A percentile compares a stretch with the other conserved stretches of the same genome.
Evolutionary conservation across 371 early-diverging fungal species (phyloP).

Genomic region (Cokeromyces recurvatus): DNA sequence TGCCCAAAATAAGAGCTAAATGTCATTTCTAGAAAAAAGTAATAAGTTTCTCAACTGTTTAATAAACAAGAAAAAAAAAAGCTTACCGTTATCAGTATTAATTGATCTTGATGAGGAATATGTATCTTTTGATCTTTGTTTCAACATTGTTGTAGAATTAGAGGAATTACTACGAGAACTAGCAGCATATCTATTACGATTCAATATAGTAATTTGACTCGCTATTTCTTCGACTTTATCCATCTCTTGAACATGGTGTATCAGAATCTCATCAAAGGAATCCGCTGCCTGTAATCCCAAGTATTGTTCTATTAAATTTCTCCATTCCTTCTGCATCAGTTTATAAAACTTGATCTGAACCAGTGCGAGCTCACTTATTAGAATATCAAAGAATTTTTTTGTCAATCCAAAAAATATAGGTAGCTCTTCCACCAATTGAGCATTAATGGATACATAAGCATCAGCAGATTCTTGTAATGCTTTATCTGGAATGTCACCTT

Average conservation of each 20-base stretch:
- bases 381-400: slow-evolving; percentile 55
- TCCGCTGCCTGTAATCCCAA: slow-evolving; percentile 5
- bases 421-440: slow-evolving; percentile 73
- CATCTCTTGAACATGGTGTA: slow-evolving; percentile 1
- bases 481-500: slow-evolving; percentile 62
- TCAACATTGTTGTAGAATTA: too few species aligned
- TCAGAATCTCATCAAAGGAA: slow-evolving; percentile 7
- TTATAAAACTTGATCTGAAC: slow-evolving; percentile 55
- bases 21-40: too few species aligned
- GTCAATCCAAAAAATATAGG: slow-evolving; percentile 64
- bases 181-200: background rate
- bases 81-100: too few species aligned
- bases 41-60: too few species aligned
- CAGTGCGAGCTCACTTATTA: slow-evolving; percentile 52
- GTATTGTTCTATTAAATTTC: slow-evolving; percentile 23
- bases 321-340: slow-evolving; percentile 36
- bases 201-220: slow-evolving; percentile 11
- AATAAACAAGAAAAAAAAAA: too few species aligned
- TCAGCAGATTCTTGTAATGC: slow-evolving; percentile 66
- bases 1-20: too few species aligned
- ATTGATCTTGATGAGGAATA: too few species aligned
- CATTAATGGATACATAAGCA: slow-evolving; percentile 70
- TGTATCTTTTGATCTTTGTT: too few species aligned
- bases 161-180: slow-evolving; percentile 3
- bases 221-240: slow-evolving; percentile 8